A percentile compares a stretch with the other conserved stretches of the same genome.
Conservation (phyloP, 441 rosid genomes). For the Capsella rubella region DNA sequence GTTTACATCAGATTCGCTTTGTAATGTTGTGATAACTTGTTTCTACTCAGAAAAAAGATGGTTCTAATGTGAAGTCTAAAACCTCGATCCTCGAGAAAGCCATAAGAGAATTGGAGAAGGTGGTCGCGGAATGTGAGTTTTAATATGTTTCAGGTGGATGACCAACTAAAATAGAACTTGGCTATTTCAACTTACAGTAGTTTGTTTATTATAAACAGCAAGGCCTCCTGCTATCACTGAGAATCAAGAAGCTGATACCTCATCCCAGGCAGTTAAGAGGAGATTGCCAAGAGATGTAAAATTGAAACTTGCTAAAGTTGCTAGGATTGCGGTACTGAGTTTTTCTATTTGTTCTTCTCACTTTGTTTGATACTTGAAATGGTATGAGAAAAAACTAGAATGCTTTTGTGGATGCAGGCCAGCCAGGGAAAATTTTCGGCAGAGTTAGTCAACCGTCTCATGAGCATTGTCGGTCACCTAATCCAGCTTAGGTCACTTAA, state of each 20-base stretch:
- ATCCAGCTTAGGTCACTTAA: slow-evolving; percentile 95
- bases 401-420: slow-evolving; percentile 71
- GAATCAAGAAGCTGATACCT: slow-evolving; percentile 80
- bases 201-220: slow-evolving; percentile 59
- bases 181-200: slow-evolving; percentile 22
- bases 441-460: slow-evolving; percentile 87
- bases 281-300: slow-evolving; percentile 94
- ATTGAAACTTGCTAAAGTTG: slow-evolving; percentile 92
- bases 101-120: slow-evolving; percentile 87
- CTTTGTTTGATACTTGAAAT: slow-evolving; percentile 17
- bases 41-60: slow-evolving; percentile 62
- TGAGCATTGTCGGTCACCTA: slow-evolving; percentile 93
- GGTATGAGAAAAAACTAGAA: slow-evolving; percentile 36
- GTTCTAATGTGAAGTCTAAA: slow-evolving; percentile 68
- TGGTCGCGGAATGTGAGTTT: slow-evolving; percentile 91
- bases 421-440: slow-evolving; percentile 86
- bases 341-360: not conserved
- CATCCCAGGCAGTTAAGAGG: slow-evolving; percentile 84
- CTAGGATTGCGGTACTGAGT: slow-evolving; percentile 84
- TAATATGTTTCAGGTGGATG: slow-evolving; percentile 22
- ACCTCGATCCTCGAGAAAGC: slow-evolving; percentile 81
- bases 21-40: slow-evolving; percentile 60
- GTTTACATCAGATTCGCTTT: slow-evolving; percentile 17
- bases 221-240: slow-evolving; percentile 80
- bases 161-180: slow-evolving; percentile 16